Evolutionary conservation across 2,329 filamentous ascomycete genomes (phyloP), one percentile per base, ranked within the genome.

Genomic region (Magnaporthiopsis incrustans): DNA sequence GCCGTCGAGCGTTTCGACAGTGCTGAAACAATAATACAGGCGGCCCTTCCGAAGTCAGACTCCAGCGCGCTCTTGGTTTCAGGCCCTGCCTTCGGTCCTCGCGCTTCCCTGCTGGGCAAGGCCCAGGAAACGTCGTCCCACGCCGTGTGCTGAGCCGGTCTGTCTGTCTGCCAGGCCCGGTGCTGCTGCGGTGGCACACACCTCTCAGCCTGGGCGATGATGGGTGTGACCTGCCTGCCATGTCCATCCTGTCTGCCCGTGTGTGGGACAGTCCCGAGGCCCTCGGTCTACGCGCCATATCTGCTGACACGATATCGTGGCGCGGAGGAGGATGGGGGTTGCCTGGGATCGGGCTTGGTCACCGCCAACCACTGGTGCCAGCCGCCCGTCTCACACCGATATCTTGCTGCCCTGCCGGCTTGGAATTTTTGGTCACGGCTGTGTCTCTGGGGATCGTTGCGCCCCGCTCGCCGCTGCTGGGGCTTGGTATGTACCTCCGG

Each of bases 1-100:
- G 30, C 30, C n/a, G 12, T 57, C 14, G 30, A 58, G 57, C 30
- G 11, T 22, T 32, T 58, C 57, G 30, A 58, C 26, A 12, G 25
- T 58, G 57, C 57, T 58, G 57, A 58, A 58, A 58, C 57, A 58
- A 58, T 15, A 58, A 32, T 32, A 32, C 57, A n/a, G 15, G 30
- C n/a, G 25, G 57, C 18, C 44, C 44, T 53, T 53, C 44, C 44
- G 44, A 22, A 22, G 11, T 22, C 44, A 25, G 22, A 25, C n/a
- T 53, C 44, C 44, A 53, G 44, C 18, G 44, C 8, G 22, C 22
- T 53, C 44, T 53, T 22, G 44, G 44, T 53, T 53, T 53, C 44
- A 53, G 44, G 44, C 44, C 44, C 22, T 53, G 22, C 44, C 44
- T 53, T 53, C 44, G 44, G 44, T 53, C 44, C 44, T 8, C 44